Evolutionary conservation across 1,284 basidiomycete genomes (phyloP).

Genomic region (Thecaphora thlaspeos): DNA sequence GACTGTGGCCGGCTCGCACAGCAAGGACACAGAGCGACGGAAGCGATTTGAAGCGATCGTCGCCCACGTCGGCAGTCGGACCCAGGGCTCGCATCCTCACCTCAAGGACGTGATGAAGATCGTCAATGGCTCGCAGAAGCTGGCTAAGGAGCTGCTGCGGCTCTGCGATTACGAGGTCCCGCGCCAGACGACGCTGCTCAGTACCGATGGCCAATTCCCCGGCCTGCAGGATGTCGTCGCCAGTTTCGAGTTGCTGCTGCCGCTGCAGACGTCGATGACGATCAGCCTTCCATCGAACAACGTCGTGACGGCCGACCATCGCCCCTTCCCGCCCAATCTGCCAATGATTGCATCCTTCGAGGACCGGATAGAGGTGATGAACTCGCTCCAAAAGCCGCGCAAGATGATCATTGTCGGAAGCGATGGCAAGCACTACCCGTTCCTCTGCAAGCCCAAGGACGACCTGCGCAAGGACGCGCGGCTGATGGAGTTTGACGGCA

Average conservation of each 20-base stretch:
- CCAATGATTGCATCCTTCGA: constrained; percentile 67
- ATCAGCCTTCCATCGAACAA: constrained; percentile 68
- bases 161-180: constrained; percentile 49
- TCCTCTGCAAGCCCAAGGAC: constrained; percentile 96
- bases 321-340: constrained; percentile 76
- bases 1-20: constrained; percentile 84
- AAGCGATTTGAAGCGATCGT: constrained; percentile 70
- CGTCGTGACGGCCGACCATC: constrained; percentile 65
- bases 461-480: constrained; percentile 96
- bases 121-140: constrained; percentile 38
- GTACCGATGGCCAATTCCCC: constrained; percentile 43
- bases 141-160: constrained; percentile 52
- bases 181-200: constrained; percentile 33
- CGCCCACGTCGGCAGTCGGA: constrained; percentile 16
- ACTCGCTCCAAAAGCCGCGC: constrained; percentile 84
- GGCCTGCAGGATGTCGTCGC: constrained; percentile 33
- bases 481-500: constrained; percentile 95
- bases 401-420: constrained; percentile 84
- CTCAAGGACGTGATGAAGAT: constrained; percentile 37
- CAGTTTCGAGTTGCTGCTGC: constrained; percentile 62
- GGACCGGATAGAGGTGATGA: constrained; percentile 91
- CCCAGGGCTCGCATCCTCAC: constrained; percentile 9
- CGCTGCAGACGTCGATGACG: constrained; percentile 87
- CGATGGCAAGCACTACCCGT: constrained; percentile 81
- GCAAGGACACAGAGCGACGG: constrained; percentile 69